Base-by-base conservation (phyloP, 208 protist genomes). In the Leishmania gerbilli region DNA sequence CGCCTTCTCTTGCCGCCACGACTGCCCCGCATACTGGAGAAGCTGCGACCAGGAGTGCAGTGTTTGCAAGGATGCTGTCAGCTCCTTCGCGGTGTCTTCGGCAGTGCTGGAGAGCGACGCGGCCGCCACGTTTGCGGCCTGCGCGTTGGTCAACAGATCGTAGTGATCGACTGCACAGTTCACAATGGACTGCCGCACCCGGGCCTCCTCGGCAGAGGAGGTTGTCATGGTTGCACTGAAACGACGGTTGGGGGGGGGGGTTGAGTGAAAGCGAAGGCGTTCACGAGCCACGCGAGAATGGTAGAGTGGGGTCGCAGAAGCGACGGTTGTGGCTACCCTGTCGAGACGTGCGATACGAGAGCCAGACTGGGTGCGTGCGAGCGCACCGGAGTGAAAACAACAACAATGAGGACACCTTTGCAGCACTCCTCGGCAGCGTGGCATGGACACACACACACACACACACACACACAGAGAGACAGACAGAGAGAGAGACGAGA, bases 91-190 rank as follows among this genome's bases (percentile, higher is more conserved):
- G 74, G 80, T 86, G n/a, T 79, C 74, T 24, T 89, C 79, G 7
- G 89, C 89, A 71, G 80, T 87, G 31, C 56, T 83, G 0, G 88
- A 87, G 40, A 90, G 45, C 8, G 80, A 24, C 3, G 82, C 86
- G 1, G 94, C 84, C 13, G 76, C 87, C 9, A 71, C 81, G 71
- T 95, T 97, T 0, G 86, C 83, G 1, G 90, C 89, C 69, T 92
- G 88, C 15, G 90, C 88, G 53, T 90, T 82, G 2, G 86, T 83
- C 13, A 97, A 68, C 17, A 96, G 76, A 11, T 93, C 85, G 76
- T 92, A 93, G 81, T 94, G 84, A 49, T 91, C 88, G 67, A 95
- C 92, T 11, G 88, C 90, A 37, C 89, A 90, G 71, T 95, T 89
- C 7, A 92, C 89, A 64, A 97, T 92, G 15, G 84, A 80, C 62